phyloP scores from a whole-genome alignment of 108 stramenopile species.

The Fragilaria radians region DNA sequence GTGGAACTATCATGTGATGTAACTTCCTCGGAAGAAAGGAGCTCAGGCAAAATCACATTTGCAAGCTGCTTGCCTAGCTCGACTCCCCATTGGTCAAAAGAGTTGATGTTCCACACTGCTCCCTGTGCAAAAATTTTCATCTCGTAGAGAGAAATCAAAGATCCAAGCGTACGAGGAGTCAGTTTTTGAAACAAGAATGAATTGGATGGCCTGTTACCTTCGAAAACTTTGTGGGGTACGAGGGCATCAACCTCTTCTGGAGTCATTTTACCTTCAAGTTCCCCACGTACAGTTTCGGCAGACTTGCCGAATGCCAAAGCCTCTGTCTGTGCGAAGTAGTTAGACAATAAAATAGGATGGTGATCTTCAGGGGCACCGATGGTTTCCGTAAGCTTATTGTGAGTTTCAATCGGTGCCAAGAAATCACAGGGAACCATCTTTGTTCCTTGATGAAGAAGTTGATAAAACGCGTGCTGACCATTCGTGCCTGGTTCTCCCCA shows the following conservation, averaged over 20 bases:
- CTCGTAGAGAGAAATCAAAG: conserved; percentile 96
- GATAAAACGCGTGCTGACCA: conserved; percentile 98
- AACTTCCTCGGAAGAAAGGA: conserved; percentile 33
- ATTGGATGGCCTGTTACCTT: conserved; percentile 96
- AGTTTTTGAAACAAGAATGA: conserved; percentile 81
- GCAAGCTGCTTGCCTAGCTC: conserved; percentile 97
- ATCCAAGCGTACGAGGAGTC: conserved; percentile 81
- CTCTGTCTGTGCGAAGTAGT: conserved; percentile 99
- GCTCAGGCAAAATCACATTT: conserved; percentile 74
- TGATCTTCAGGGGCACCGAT: conserved; percentile 77
- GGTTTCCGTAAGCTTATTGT: conserved; percentile 50
- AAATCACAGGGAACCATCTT: conserved; percentile 93
- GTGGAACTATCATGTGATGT: conserved; percentile 74
- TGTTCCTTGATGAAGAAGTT: conserved; percentile 98
- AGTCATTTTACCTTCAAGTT: conserved; percentile 56
- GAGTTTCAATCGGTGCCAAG: conserved; percentile 82
- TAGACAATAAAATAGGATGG: conserved; percentile 98
- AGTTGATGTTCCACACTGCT: conserved; percentile 96
- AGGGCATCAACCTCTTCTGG: conserved; percentile 78
- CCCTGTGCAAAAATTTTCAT: conserved; percentile 98
- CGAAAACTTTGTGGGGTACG: conserved; percentile 92
- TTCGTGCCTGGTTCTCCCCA: conserved; percentile 98
- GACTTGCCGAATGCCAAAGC: conserved; percentile 91
- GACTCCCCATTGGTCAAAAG: conserved; percentile 97
- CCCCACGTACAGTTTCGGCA: conserved; percentile 34